Evolutionary conservation across 495 filamentous ascomycete species (phyloP), one percentile per base, ranked within the genome.

Genomic region (Penicillium canariense): DNA sequence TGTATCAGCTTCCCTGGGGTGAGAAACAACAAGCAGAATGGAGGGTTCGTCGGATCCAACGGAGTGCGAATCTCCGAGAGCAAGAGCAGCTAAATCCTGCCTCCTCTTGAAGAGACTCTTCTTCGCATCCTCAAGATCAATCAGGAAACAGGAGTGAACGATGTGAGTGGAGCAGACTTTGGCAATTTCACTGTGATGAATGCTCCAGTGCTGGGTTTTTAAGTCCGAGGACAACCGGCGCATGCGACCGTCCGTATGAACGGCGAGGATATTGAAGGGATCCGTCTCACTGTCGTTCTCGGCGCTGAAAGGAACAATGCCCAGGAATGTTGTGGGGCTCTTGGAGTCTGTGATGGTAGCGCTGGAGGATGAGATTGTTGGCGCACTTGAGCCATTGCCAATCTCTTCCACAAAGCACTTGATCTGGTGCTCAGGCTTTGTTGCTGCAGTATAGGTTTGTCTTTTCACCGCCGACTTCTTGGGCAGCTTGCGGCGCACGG

Each of bases 361-460:
- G 28, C 67, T 57, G 7, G 75, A 70, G 8, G 75, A 75, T 35
- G 73, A 70, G 42, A 78, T 75, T 14, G 52, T 48, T 1, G 75
- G 72, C 5, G 72, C 70, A 36, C 58, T 67, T 10, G 63, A 67
- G 40, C 68, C 69, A 39, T 48, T 69, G 22, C 69, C 61, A 17
- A 76, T 73, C 65, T 81, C 77, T 58, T 77, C 77, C 18, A 74
- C 72, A 32, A 85, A 77, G 45, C 78, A 82, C 34, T 77, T 74
- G 38, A 86, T 73, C 52, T 80, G 74, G 15, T 71, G 66, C 27
- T 76, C 71, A 1, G 75, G 71, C 34, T 64, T 68, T n/a, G 58
- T 67, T 2, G 72, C 66, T 2, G 76, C 74, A 43, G 70, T 72
- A 67, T 93, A 96, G 2, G 90, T 96, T 53, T 86, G 84, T 54